Evolutionary conservation across 1,139 yeast genomes (phyloP).

Genomic region (Lodderomyces orthopsilosis): DNA sequence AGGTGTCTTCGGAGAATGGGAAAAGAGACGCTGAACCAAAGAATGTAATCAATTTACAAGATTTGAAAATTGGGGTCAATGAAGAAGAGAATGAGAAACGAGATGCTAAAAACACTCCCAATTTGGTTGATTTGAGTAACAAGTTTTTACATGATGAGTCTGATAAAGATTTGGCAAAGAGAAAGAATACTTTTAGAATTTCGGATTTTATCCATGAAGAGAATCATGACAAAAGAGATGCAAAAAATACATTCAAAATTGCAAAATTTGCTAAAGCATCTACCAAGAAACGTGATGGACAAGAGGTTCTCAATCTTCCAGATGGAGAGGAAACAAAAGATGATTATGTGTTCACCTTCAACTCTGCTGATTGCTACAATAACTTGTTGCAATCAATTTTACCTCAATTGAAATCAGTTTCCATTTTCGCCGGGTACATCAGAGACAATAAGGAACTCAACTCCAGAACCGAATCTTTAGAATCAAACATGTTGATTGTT

Average conservation of each 20-base stretch:
- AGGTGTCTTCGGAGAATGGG: conserved; percentile 1
- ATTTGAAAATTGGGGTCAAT: conserved; percentile 4
- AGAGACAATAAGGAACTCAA: conserved; percentile 50
- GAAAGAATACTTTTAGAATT: conserved; percentile 3
- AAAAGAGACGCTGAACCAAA: conserved; percentile 16
- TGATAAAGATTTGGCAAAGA: neutral
- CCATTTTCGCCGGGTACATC: conserved; percentile 54
- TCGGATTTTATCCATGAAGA: conserved; percentile 1
- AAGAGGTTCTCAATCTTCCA: conserved; percentile 5
- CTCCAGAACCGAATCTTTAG: conserved; percentile 35
- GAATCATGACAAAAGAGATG: conserved; percentile 16
- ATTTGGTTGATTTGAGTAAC: conserved; percentile 16
- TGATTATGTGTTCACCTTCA: conserved; percentile 9
- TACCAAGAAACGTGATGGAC: conserved; percentile 9
- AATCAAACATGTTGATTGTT: conserved; percentile 45
- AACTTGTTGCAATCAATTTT: conserved; percentile 32
- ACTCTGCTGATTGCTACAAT: conserved; percentile 13
- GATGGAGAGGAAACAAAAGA: neutral
- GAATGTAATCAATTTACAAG: conserved; percentile 6
- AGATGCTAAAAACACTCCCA: conserved; percentile 22
- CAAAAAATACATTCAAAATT: conserved; percentile 19
- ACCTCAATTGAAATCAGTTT: conserved; percentile 43
- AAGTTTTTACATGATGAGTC: neutral
- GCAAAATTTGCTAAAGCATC: conserved; percentile 8
- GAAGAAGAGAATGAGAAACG: conserved; percentile 13